Base-by-base conservation (phyloP, 2,329 filamentous ascomycete genomes). In the Colletotrichum eremochloae region DNA sequence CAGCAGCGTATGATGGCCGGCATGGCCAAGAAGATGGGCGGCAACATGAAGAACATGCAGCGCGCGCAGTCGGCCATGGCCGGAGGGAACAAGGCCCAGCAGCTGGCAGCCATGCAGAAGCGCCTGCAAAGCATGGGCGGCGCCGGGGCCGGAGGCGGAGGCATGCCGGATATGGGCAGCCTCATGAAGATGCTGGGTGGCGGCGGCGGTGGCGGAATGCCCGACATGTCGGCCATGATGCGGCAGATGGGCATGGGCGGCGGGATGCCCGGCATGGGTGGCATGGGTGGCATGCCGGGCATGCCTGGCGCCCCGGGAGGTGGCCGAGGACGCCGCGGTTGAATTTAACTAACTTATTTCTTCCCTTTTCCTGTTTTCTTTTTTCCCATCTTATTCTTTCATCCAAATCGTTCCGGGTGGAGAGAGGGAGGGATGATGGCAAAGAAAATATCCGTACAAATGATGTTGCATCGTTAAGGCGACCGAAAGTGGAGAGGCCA, bases 21-120 rank as follows among this genome's bases (percentile, higher is more conserved):
- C 71, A 98, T 99, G 95, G 96, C 96, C 61, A 99, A 98, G 91
- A 97, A 97, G 86, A 97, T 99, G 91, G 96, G 96, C 70, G 95
- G 95, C 50, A 95, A 94, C 81, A 97, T 97, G 93, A 96, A 96
- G 85, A 97, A 98, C 80, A 97, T 98, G 92, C 94, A 98, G 81
- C 91, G 92, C 63, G 95, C 95, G 0, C 95, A 98, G 82, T 93
- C 93, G 67, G 94, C 94, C 75, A 94, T 98, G 91, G 94, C 92
- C 38, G 95, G 95, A 56, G 93, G 92, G 40, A 97, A 97, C 84
- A 96, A 96, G 82, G 90, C 94, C 42, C 94, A 97, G 81, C 96
- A 98, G 82, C 89, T 98, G 84, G 95, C 95, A 0, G 96, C 96
- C 2, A 97, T 98, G 95, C 96, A 99, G 85, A 97, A 97, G 85